Percentiles rank a stretch among this genome's conserved stretches.
phyloP scores from a whole-genome alignment of 495 filamentous ascomycete species.

The Penicillium odoratum region DNA sequence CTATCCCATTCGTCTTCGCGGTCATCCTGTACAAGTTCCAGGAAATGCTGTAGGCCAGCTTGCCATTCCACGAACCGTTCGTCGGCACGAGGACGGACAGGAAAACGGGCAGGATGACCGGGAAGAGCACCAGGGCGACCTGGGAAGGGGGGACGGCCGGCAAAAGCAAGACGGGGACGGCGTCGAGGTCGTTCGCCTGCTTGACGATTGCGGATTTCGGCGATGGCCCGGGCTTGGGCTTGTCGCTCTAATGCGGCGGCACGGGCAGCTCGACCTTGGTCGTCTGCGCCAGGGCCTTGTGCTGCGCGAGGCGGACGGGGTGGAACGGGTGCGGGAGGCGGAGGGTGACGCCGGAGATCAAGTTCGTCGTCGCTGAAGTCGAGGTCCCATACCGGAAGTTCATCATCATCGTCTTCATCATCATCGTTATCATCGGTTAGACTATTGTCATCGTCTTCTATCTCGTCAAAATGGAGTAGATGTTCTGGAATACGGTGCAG shows the following conservation, averaged over 20 bases:
- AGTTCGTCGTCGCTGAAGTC: slow-evolving; percentile 6
- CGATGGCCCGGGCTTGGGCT: slow-evolving; percentile 47
- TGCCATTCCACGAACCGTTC: slow-evolving; percentile 13
- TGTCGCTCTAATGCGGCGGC: slow-evolving; percentile 45
- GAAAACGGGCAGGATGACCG: not conserved
- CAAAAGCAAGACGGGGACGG: not conserved
- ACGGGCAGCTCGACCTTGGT: slow-evolving; percentile 37
- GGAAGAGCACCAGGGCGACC: not conserved
- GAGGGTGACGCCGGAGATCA: slow-evolving; percentile 30
- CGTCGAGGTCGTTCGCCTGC: slow-evolving; percentile 6
- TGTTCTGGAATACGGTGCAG: slow-evolving; percentile 43
- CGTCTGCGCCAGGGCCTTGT: slow-evolving; percentile 18
- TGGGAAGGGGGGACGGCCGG: not conserved
- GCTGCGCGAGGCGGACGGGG: slow-evolving; percentile 28
- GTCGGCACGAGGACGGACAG: not conserved
- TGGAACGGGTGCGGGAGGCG: slow-evolving; percentile 45
- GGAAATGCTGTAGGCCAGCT: slow-evolving; percentile 51
- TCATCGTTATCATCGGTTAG: slow-evolving; percentile 27
- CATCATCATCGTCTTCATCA: slow-evolving; percentile 31
- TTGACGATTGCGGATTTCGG: slow-evolving; percentile 37
- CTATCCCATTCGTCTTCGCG: slow-evolving; percentile 66
- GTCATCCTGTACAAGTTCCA: slow-evolving; percentile 56
- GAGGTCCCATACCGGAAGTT: slow-evolving; percentile 11
- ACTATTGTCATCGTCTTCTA: slow-evolving; percentile 31
- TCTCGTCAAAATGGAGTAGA: slow-evolving; percentile 40